Conservation (phyloP, 2,329 filamentous ascomycete genomes). For the Thelonectria olida region DNA sequence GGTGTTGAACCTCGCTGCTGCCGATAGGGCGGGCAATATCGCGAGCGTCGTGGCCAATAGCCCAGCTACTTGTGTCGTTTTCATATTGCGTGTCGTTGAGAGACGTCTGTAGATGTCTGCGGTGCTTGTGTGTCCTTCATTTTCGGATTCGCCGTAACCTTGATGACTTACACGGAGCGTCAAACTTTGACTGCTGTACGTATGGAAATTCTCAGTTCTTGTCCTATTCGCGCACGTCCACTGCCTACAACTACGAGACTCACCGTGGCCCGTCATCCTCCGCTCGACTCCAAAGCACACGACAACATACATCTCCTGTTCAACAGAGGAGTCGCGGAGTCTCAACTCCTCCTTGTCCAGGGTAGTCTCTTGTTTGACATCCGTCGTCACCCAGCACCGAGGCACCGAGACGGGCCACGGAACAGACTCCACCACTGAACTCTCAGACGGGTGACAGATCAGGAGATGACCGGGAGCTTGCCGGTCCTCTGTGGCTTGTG, state of each 20-base stretch:
- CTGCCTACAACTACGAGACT: neutral
- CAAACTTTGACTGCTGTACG: neutral
- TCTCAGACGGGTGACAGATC: constrained; percentile 30
- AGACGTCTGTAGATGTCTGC: neutral
- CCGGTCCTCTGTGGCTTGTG: constrained; percentile 19
- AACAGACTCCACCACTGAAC: constrained; percentile 2
- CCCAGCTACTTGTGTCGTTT: neutral
- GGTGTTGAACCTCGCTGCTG: neutral
- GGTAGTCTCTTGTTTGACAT: constrained; percentile 24
- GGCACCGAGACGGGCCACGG: constrained; percentile 28
- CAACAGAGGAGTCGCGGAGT: neutral
- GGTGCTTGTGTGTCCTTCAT: neutral
- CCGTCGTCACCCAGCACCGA: constrained; percentile 26
- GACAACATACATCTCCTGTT: neutral
- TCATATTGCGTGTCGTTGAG: neutral
- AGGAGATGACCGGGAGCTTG: constrained; percentile 28
- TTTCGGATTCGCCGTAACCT: neutral
- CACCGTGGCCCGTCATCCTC: no score
- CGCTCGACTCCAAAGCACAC: no score
- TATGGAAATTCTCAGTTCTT: no score
- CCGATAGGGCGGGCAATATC: neutral
- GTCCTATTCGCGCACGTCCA: no score
- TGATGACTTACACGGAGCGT: constrained; percentile 9
- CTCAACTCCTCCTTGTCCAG: constrained; percentile 8
- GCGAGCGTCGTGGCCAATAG: neutral